phyloP scores from a whole-genome alignment of 768 basidiomycete species.

The Kwoniella bestiolae region DNA sequence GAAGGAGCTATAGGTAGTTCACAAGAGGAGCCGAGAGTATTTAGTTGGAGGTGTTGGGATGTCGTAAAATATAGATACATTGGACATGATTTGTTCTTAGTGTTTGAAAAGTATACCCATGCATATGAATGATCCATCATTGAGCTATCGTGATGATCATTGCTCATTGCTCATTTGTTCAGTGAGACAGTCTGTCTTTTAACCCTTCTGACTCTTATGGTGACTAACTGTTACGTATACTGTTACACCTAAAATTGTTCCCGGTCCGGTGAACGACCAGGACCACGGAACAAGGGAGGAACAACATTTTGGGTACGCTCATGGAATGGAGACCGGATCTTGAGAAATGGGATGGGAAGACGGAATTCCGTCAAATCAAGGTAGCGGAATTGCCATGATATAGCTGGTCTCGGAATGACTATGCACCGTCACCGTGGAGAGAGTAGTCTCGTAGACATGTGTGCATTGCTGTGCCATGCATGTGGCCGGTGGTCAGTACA shows the following conservation, averaged over 20 bases:
- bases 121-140: background rate
- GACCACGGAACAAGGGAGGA: background rate
- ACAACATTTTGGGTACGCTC: too few species aligned
- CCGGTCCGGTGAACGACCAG: background rate
- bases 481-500: background rate
- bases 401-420: background rate
- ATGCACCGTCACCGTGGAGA: background rate
- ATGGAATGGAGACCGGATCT: too few species aligned
- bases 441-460: background rate
- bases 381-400: too few species aligned
- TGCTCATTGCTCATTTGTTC: too few species aligned
- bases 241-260: background rate
- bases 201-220: background rate
- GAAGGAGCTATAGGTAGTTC: slow-evolving; percentile 46
- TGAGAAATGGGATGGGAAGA: too few species aligned
- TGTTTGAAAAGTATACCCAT: background rate
- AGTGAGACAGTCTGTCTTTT: too few species aligned
- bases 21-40: too few species aligned
- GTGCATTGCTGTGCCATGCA: background rate
- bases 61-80: background rate
- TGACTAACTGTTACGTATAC: slow-evolving; percentile 15
- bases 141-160: too few species aligned
- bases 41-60: too few species aligned
- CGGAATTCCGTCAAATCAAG: background rate
- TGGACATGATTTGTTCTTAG: background rate